phyloP scores from a whole-genome alignment of 495 filamentous ascomycete genomes.

The Tuber aestivum region DNA sequence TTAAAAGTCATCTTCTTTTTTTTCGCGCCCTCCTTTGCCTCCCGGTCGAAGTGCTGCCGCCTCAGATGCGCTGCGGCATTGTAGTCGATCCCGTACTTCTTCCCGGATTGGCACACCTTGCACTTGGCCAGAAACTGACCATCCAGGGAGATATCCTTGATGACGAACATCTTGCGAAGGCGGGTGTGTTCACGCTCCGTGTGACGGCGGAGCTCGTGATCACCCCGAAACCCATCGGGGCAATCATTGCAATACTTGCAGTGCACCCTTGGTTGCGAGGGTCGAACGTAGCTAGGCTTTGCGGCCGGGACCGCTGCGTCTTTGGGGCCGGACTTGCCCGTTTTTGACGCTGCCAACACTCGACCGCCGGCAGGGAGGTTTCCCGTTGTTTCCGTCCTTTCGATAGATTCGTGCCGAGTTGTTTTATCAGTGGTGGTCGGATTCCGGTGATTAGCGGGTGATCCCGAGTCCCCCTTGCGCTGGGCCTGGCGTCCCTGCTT shows the following conservation, averaged over 20 bases:
- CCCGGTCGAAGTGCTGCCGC: constrained; percentile 75
- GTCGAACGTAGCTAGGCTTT: constrained; percentile 61
- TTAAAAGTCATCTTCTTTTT: constrained; percentile 44
- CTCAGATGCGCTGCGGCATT: constrained; percentile 91
- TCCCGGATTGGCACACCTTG: constrained; percentile 70
- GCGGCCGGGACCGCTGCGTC: constrained; percentile 8
- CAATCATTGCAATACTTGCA: constrained; percentile 70
- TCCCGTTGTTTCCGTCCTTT: not conserved
- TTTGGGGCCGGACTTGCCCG: constrained; percentile 26
- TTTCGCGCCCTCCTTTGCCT: constrained; percentile 52
- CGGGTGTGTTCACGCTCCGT: constrained; percentile 68
- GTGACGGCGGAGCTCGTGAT: constrained; percentile 87
- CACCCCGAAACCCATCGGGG: constrained; percentile 83
- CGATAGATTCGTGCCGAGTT: not conserved
- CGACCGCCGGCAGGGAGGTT: not conserved
- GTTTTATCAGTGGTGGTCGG: constrained; percentile 5
- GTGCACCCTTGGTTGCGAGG: constrained; percentile 66
- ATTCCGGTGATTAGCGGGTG: constrained; percentile 4
- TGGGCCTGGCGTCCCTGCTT: constrained; percentile 5
- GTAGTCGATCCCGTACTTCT: constrained; percentile 87
- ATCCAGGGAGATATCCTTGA: constrained; percentile 52
- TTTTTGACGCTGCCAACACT: constrained; percentile 26
- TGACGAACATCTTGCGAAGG: constrained; percentile 71
- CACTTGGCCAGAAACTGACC: constrained; percentile 69
- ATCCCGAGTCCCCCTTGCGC: not conserved